These are phyloP conservation scores for Leishmania martiniquensis DNA, from an alignment of 208 protist genomes.

Conservation along the genomic window DNA sequence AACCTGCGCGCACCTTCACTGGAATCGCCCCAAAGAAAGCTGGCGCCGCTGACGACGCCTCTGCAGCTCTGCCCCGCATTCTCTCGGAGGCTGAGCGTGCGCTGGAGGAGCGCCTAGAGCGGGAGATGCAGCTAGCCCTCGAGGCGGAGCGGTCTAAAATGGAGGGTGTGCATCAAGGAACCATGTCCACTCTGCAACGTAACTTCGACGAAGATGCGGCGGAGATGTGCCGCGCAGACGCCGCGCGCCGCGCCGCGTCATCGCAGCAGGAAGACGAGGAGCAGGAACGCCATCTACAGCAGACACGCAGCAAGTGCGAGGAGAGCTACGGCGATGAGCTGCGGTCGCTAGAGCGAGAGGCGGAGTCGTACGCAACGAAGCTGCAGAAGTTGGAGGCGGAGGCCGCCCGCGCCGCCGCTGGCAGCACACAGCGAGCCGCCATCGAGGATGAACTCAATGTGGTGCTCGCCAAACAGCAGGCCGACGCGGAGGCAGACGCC, in stretches of 20 bases:
- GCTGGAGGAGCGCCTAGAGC: conserved; percentile 72
- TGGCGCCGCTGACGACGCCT: neutral
- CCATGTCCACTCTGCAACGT: conserved; percentile 42
- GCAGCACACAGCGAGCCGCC: conserved; percentile 30
- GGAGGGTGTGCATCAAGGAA: conserved; percentile 36
- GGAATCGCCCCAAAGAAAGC: neutral
- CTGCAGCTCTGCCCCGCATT: conserved; percentile 33
- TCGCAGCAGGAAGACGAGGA: conserved; percentile 19
- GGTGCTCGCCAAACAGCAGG: conserved; percentile 15
- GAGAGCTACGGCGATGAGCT: conserved; percentile 44
- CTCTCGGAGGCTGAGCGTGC: conserved; percentile 78
- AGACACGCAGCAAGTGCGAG: conserved; percentile 40
- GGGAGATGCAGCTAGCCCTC: conserved; percentile 47
- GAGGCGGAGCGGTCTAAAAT: conserved; percentile 52
- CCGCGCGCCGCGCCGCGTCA: conserved; percentile 27
- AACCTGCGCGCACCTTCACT: too few species aligned
- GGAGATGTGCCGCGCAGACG: conserved; percentile 40
- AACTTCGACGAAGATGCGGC: conserved; percentile 51
- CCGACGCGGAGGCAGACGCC: conserved; percentile 13
- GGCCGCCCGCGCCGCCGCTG: conserved; percentile 24
- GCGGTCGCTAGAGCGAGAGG: conserved; percentile 41
- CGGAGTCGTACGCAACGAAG: conserved; percentile 30
- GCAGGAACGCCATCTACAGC: conserved; percentile 26
- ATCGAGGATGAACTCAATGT: conserved; percentile 28
- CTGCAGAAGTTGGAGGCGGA: conserved; percentile 40